These are phyloP conservation scores for Diversispora eburnea DNA, from an alignment of 192 early-diverging fungal species.

Conservation along the genomic window DNA sequence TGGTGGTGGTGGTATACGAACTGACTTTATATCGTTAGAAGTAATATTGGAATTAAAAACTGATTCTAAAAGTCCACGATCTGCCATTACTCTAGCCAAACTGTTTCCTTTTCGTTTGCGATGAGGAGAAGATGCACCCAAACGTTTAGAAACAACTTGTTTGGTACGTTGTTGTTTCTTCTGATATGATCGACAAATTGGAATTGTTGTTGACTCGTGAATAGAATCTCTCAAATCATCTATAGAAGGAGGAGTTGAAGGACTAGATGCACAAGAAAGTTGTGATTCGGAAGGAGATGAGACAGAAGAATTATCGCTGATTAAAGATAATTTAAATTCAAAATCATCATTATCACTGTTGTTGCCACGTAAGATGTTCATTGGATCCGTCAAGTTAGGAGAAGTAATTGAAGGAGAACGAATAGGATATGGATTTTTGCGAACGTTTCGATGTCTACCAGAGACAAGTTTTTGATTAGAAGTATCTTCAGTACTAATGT, in stretches of 20 bases:
- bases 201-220: background rate
- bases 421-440: constrained; percentile 8
- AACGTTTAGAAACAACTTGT: background rate
- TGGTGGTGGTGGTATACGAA: constrained; percentile 8
- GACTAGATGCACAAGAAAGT: background rate
- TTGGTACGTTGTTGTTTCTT: background rate
- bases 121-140: background rate
- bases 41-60: background rate
- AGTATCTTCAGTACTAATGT: background rate
- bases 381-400: background rate
- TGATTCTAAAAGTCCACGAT: constrained; percentile 13
- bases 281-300: background rate
- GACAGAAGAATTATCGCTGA: background rate
- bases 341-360: background rate
- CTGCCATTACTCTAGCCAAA: constrained; percentile 17
- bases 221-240: background rate
- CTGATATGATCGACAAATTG: too few relatives aligned
- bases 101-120: constrained; percentile 12
- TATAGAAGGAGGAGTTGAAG: background rate
- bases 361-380: background rate
- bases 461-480: background rate
- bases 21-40: background rate
- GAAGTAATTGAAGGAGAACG: background rate
- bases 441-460: background rate
- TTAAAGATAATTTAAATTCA: background rate